Evolutionary conservation across 768 basidiomycete genomes (phyloP).

Genomic region (Phanerochaete sordida): DNA sequence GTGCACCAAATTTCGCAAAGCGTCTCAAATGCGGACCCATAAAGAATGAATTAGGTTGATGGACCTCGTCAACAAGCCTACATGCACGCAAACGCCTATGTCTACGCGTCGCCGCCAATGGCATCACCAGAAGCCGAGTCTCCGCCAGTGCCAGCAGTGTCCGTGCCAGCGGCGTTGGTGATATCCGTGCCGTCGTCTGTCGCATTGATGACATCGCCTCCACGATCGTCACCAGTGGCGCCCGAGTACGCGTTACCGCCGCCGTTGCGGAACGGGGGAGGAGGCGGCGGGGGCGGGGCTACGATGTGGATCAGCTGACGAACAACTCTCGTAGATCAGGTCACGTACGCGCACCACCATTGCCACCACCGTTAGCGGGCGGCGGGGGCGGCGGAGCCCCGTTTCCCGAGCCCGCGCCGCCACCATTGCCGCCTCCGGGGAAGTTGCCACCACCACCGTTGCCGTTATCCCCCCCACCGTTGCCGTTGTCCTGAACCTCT

Average conservation of each 20-base stretch:
- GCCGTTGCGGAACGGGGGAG: constrained; percentile 12
- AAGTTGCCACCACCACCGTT: background rate
- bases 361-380: background rate
- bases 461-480: background rate
- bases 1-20: background rate
- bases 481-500: background rate
- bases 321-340: background rate
- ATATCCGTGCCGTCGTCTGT: constrained; percentile 11
- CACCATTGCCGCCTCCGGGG: constrained; percentile 2
- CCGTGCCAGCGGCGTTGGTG: constrained; percentile 15
- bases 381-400: background rate
- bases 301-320: background rate
- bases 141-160: constrained; percentile 24
- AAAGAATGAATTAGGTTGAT: constrained; percentile 10
- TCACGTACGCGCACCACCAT: background rate
- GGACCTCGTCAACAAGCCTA: constrained; percentile 3
- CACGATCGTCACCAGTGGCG: constrained; percentile 10
- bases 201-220: constrained; percentile 14
- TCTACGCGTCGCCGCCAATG: constrained; percentile 13
- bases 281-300: constrained; percentile 4
- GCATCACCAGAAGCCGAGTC: constrained; percentile 19
- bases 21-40: background rate
- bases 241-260: constrained; percentile 15
- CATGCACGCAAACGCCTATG: background rate
- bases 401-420: background rate